Conservation (phyloP, 805 yeast genomes). For the Myxozyma lipomycoides region DNA sequence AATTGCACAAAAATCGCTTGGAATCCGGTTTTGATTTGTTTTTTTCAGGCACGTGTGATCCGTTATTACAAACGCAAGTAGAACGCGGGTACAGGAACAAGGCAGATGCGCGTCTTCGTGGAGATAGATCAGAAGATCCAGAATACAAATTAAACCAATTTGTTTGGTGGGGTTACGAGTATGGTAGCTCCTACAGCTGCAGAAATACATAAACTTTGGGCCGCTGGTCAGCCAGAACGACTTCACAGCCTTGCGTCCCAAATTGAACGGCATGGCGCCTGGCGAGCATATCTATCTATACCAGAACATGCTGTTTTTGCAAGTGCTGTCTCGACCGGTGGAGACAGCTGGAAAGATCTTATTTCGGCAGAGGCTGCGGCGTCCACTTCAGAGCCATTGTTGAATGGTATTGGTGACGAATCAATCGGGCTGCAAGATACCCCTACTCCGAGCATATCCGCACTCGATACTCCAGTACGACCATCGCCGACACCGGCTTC, state of each 20-base stretch:
- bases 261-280: conserved; percentile 29
- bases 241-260: conserved; percentile 26
- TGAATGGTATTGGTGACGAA: not conserved
- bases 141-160: too few species aligned
- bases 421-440: not conserved
- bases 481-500: not conserved
- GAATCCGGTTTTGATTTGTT: too few species aligned
- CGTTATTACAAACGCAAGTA: too few species aligned
- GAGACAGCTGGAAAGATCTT: conserved; percentile 37
- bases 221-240: conserved; percentile 29
- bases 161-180: too few species aligned
- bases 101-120: too few species aligned
- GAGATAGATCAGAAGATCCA: too few species aligned
- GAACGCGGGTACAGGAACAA: too few species aligned
- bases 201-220: conserved; percentile 22
- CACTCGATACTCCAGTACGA: not conserved
- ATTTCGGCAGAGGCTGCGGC: conserved; percentile 15
- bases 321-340: conserved; percentile 34
- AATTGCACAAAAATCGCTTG: too few species aligned
- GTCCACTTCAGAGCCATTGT: not conserved
- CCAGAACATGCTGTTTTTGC: conserved; percentile 40
- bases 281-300: conserved; percentile 39
- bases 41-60: too few species aligned
- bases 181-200: conserved; percentile 1
- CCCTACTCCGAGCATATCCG: not conserved